phyloP scores from a whole-genome alignment of 345 rosid genomes.

The Dipteronia dyeriana region DNA sequence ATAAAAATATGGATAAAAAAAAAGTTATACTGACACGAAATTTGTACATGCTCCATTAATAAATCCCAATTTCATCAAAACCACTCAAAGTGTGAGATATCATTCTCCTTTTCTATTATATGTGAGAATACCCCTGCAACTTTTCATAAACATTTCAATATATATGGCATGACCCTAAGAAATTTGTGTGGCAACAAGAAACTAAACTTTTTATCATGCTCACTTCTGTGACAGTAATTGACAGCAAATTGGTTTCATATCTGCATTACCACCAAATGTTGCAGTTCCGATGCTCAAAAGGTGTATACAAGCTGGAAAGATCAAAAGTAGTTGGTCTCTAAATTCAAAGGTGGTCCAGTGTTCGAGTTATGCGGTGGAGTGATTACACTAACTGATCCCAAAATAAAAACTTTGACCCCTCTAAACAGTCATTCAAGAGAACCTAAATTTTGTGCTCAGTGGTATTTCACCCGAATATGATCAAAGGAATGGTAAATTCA shows the following conservation, averaged over 20 bases:
- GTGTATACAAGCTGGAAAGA: neutral
- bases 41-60: neutral
- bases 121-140: too few species aligned
- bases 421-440: neutral
- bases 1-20: neutral
- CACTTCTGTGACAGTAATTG: neutral
- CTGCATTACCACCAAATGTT: neutral
- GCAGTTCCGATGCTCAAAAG: neutral
- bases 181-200: too few species aligned
- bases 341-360: neutral
- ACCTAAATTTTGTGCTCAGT: neutral
- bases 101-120: neutral
- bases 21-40: neutral
- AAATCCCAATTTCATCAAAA: neutral
- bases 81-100: neutral
- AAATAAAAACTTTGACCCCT: neutral
- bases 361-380: neutral
- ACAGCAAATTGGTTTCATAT: neutral
- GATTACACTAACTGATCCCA: neutral
- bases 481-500: neutral
- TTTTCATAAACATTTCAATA: too few species aligned
- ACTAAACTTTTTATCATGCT: neutral
- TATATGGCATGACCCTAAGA: too few species aligned
- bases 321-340: neutral
- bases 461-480: neutral